Evolutionary conservation across 73 alveolate genomes (phyloP).

Genomic region (Uronychia setigera): DNA sequence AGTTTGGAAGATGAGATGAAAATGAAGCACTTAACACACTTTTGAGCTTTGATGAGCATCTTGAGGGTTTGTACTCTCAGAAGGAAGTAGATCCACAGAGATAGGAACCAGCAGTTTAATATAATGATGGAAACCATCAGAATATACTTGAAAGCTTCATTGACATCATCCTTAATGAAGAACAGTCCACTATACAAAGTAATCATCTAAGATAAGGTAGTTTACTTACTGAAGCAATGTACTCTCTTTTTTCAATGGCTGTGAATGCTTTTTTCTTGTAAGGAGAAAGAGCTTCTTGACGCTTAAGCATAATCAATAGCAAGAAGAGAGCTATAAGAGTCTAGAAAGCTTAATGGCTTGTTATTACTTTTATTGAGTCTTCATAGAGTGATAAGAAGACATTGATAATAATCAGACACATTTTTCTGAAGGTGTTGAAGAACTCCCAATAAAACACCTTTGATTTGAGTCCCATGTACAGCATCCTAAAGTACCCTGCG

Average conservation of each 20-base stretch:
- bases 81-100: background rate
- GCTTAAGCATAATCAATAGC: constrained; percentile 20
- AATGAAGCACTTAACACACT: too few species aligned
- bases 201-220: too few species aligned
- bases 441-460: constrained; percentile 57
- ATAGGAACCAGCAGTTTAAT: background rate
- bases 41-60: too few species aligned
- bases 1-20: too few species aligned
- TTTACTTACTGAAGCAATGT: background rate
- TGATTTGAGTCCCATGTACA: constrained; percentile 48
- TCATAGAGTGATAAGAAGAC: constrained; percentile 41
- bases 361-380: constrained; percentile 17
- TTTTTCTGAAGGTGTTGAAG: constrained; percentile 47
- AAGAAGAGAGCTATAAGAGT: too few species aligned
- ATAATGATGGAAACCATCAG: background rate
- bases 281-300: constrained; percentile 23
- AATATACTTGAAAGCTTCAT: background rate
- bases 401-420: constrained; percentile 20
- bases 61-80: too few species aligned
- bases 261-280: background rate
- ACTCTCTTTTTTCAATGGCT: background rate
- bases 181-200: background rate
- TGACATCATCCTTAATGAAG: background rate
- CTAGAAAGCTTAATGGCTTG: too few species aligned
- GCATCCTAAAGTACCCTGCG: constrained; percentile 34